A percentile compares a stretch with the other conserved stretches of the same genome.
Evolutionary conservation across 176 grass and related monocot species (phyloP).

Genomic region (Echinochloa phyllopogon): DNA sequence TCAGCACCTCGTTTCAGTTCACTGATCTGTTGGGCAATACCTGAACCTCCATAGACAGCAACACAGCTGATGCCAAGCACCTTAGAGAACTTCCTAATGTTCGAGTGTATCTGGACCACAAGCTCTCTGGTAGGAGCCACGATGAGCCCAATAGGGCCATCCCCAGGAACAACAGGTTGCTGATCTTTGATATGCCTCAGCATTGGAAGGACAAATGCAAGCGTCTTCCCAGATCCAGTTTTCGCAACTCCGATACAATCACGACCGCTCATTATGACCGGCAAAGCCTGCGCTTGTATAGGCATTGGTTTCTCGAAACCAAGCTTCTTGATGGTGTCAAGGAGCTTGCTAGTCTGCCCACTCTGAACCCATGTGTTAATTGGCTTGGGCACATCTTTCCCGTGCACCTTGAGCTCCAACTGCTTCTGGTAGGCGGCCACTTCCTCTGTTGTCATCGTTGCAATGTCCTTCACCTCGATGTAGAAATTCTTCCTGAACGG

Average conservation of each 20-base stretch:
- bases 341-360: constrained; percentile 86
- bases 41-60: constrained; percentile 86
- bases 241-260: constrained; percentile 97
- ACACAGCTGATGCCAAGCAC: constrained; percentile 88
- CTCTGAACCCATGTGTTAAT: constrained; percentile 94
- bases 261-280: constrained; percentile 90
- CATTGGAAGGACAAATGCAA: constrained; percentile 98
- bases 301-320: constrained; percentile 93
- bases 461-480: constrained; percentile 87
- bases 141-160: constrained; percentile 89
- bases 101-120: constrained; percentile 90
- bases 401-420: constrained; percentile 93
- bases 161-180: constrained; percentile 75
- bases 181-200: constrained; percentile 98
- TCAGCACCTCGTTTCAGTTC: constrained; percentile 90
- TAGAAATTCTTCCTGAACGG: constrained; percentile 93
- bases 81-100: constrained; percentile 93
- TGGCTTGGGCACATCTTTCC: constrained; percentile 92
- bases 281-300: constrained; percentile 85
- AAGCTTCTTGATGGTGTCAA: constrained; percentile 95
- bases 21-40: constrained; percentile 96
- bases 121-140: constrained; percentile 98
- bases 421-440: constrained; percentile 66
- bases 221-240: constrained; percentile 94
- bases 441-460: constrained; percentile 75